Evolutionary conservation across 2,329 filamentous ascomycete genomes (phyloP).

Genomic region (Mollisiaceae sp.): DNA sequence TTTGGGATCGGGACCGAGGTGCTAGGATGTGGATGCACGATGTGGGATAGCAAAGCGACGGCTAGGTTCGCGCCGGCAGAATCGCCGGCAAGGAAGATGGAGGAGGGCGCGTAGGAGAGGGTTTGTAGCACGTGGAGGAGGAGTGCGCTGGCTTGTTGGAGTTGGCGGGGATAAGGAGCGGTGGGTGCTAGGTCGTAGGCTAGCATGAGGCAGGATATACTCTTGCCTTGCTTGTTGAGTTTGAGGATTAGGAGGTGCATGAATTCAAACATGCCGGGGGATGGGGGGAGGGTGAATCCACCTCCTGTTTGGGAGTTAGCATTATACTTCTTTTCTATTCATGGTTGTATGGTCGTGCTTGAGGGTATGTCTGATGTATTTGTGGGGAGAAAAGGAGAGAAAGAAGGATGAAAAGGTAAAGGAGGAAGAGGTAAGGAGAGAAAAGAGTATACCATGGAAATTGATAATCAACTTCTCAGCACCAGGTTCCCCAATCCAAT

Average conservation of each 20-base stretch:
- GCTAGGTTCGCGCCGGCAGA: constrained; percentile 57
- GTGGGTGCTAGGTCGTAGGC: constrained; percentile 59
- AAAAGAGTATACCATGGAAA: constrained; percentile 48
- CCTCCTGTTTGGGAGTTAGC: constrained; percentile 49
- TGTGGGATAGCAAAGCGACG: constrained; percentile 52
- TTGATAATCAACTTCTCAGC: constrained; percentile 51
- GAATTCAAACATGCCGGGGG: constrained; percentile 52
- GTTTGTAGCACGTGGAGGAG: constrained; percentile 49
- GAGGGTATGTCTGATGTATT: background rate
- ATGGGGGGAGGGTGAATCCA: constrained; percentile 57
- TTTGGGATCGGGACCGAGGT: constrained; percentile 60
- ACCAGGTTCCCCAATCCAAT: constrained; percentile 51
- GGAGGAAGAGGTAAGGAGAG: background rate
- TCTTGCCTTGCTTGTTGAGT: constrained; percentile 48
- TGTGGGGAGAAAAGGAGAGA: background rate
- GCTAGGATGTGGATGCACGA: constrained; percentile 60
- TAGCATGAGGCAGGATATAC: constrained; percentile 56
- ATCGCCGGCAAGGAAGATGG: constrained; percentile 56
- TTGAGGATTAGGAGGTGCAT: constrained; percentile 31
- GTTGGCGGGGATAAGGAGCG: constrained; percentile 52
- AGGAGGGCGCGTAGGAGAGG: constrained; percentile 28
- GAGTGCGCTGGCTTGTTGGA: constrained; percentile 51
- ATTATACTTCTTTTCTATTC: background rate
- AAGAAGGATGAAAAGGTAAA: too few species aligned
- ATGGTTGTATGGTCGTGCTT: background rate